Evolutionary conservation across 768 basidiomycete species (phyloP), one percentile per base, ranked within the genome.

Genomic region (Lactarius hengduanensis): DNA sequence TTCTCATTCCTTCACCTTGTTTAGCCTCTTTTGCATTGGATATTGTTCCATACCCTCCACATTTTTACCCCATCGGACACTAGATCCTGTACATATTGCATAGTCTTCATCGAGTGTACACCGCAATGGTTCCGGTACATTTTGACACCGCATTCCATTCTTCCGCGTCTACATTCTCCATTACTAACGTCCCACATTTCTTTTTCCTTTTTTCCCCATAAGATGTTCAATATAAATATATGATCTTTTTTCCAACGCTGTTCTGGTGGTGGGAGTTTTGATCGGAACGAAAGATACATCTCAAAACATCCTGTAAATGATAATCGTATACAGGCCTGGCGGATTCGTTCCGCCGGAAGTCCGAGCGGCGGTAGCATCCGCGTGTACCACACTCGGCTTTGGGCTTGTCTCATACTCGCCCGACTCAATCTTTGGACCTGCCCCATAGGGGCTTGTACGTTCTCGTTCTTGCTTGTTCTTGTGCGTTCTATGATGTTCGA

Each of bases 141-240:
- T 45, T 2, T 65, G 45, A 32, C 40, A 41, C 20, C 59, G 26
- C 38, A 50, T 61, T 50, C 54, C 59, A 65, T 65, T 65, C 54
- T 60, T 56, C 43, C 40, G 28, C 20, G 6, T 26, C 38, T 26
- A 62, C 57, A 43, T 58, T 34, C 40, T 41, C 1, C n/a, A 8
- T 62, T 20, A 36, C 22, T 41, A 34, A 40, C 61, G 45, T 59
- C 61, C 10, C 34, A 34, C 38, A 40, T 40, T 40, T 40, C 13
- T 3, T 40, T 40, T 11, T 11, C 9, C 18, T 15, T 32, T 45
- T 59, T 63, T 4, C 7, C 6, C 38, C 3, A 7, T 2, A 22
- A 30, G 13, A 28, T 30, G 20, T 38, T 32, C 57, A 55, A 59
- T 59, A 38, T 28, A 30, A 30, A 59, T 59, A 38, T 22, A 53